Percentiles rank a stretch among this genome's conserved stretches.
These are phyloP conservation scores for Paracamarosporium sp. DNA, from an alignment of 2,329 filamentous ascomycete genomes.

Conservation along the genomic window DNA sequence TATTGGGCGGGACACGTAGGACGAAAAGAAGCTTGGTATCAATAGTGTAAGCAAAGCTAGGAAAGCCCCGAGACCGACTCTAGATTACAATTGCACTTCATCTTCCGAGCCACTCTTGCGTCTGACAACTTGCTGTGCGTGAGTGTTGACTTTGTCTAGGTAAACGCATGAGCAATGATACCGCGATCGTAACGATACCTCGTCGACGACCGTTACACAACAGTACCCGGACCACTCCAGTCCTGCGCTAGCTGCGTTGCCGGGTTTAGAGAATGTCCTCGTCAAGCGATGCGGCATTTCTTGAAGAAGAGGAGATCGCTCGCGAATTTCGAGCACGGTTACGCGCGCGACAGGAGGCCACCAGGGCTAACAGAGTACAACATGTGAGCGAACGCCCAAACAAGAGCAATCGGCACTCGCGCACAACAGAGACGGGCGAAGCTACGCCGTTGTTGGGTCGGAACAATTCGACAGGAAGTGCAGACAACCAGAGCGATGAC, in stretches of 20 bases:
- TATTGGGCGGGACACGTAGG: slow-evolving; percentile 4
- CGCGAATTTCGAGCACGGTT: slow-evolving; percentile 18
- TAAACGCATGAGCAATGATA: slow-evolving; percentile 1
- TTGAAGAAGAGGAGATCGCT: slow-evolving; percentile 39
- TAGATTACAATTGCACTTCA: neutral
- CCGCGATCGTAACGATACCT: neutral
- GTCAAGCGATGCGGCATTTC: slow-evolving; percentile 35
- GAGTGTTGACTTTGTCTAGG: neutral
- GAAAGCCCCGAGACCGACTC: neutral
- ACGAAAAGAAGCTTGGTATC: neutral
- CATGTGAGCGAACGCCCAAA: slow-evolving; percentile 11
- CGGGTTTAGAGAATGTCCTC: slow-evolving; percentile 23
- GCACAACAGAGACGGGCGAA: slow-evolving; percentile 26
- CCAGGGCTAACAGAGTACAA: slow-evolving; percentile 13
- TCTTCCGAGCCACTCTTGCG: neutral
- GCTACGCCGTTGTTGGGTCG: slow-evolving; percentile 34
- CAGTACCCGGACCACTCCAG: neutral
- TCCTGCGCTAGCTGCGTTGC: neutral
- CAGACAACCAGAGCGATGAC: slow-evolving; percentile 13
- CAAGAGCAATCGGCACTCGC: slow-evolving; percentile 24
- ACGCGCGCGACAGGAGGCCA: slow-evolving; percentile 19
- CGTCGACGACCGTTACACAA: neutral
- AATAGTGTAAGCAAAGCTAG: neutral
- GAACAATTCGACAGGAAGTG: slow-evolving; percentile 12
- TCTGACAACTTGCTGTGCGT: neutral